Conservation (phyloP, 164 flowering plant genomes). For the Aristolochia californica region DNA sequence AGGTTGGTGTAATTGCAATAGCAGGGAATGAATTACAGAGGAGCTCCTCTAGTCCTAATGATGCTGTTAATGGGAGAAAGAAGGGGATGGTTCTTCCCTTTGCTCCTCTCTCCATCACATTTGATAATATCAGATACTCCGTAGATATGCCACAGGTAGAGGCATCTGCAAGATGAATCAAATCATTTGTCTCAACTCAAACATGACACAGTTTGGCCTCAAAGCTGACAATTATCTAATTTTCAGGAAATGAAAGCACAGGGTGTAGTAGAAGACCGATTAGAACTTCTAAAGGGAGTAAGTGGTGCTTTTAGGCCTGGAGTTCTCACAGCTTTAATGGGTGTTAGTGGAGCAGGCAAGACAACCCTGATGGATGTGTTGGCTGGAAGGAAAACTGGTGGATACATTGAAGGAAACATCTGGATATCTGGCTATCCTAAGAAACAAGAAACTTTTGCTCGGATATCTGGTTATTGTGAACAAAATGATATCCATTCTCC, state of each 20-base stretch:
- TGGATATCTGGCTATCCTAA: conserved; percentile 41
- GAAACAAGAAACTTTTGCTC: conserved; percentile 46
- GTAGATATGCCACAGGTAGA: conserved; percentile 55
- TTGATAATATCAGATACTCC: conserved; percentile 34
- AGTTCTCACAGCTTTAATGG: conserved; percentile 51
- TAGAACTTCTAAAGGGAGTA: conserved; percentile 34
- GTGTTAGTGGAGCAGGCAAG: conserved; percentile 64
- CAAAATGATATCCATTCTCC: conserved; percentile 53
- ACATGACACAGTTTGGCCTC: too few species aligned
- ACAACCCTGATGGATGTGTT: conserved; percentile 51
- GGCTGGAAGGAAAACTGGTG: conserved; percentile 47
- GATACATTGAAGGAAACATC: conserved; percentile 36
- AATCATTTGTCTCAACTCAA: neutral
- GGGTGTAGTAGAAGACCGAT: conserved; percentile 26
- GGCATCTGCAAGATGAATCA: neutral
- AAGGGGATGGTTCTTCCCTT: conserved; percentile 52
- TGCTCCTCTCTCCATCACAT: conserved; percentile 36
- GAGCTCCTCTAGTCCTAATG: neutral
- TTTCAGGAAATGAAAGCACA: conserved; percentile 54
- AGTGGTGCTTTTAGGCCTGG: conserved; percentile 53
- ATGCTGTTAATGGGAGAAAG: conserved; percentile 13
- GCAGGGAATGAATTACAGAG: neutral
- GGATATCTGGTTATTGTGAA: conserved; percentile 48
- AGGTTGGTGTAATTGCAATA: neutral
- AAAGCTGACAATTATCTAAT: too few species aligned